These are phyloP conservation scores for Zychaea mexicana DNA, from an alignment of 371 early-diverging fungal genomes.

Conservation along the genomic window DNA sequence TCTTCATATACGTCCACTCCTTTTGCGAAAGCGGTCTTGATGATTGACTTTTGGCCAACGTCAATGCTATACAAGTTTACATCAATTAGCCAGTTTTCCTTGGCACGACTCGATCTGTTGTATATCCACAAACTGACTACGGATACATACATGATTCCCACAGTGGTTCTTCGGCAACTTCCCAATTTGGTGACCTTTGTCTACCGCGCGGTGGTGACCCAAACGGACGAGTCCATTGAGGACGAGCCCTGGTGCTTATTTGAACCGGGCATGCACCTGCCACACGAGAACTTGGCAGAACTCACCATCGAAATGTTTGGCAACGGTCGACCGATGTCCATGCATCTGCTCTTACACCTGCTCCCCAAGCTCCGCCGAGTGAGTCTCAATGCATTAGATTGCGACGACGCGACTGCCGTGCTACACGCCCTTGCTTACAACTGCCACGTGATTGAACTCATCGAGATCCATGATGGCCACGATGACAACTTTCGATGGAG, in stretches of 20 bases:
- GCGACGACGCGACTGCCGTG: background rate
- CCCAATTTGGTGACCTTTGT: background rate
- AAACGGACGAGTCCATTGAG: background rate
- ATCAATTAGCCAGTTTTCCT: background rate
- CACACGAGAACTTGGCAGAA: background rate
- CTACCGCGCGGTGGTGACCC: background rate
- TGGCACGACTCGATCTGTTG: background rate
- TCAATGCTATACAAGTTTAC: background rate
- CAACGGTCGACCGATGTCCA: background rate
- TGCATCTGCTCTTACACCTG: background rate
- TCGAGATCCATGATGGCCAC: background rate
- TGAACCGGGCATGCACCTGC: background rate
- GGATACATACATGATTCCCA: background rate
- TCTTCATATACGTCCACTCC: too few species aligned
- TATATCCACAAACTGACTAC: background rate
- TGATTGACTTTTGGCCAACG: background rate
- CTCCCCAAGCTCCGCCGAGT: background rate
- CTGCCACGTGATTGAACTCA: background rate
- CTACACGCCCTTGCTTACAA: background rate
- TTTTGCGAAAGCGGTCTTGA: background rate
- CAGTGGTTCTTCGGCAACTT: background rate
- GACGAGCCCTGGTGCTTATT: background rate
- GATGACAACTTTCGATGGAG: background rate
- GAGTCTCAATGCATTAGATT: background rate
- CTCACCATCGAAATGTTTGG: background rate